phyloP scores from a whole-genome alignment of 495 filamentous ascomycete genomes.

The Penicillium flavigenum region DNA sequence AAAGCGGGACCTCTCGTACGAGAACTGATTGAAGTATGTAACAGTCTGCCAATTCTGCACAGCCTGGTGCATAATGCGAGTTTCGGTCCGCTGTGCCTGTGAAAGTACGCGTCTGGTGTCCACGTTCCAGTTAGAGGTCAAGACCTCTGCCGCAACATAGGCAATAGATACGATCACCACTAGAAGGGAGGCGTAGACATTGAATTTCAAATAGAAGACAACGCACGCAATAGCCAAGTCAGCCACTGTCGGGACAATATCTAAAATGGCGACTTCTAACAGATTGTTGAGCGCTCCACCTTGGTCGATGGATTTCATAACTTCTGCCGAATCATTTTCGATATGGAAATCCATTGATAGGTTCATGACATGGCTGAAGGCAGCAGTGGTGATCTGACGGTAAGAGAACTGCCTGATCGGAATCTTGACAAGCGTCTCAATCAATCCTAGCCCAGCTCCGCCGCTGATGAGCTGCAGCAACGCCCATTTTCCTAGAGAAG shows the following conservation, averaged over 20 bases:
- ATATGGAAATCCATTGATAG: constrained; percentile 18
- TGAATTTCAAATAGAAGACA: constrained; percentile 17
- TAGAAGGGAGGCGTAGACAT: constrained; percentile 10
- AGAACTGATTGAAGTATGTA: constrained; percentile 66
- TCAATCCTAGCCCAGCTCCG: constrained; percentile 13
- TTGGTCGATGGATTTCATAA: constrained; percentile 24
- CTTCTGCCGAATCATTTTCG: constrained; percentile 15
- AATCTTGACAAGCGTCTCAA: constrained; percentile 16
- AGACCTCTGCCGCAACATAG: constrained; percentile 14
- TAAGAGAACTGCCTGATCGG: constrained; percentile 24
- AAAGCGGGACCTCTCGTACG: constrained; percentile 61
- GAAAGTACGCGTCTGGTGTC: constrained; percentile 5
- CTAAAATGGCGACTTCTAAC: constrained; percentile 15
- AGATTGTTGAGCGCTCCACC: constrained; percentile 17
- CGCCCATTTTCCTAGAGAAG: constrained; percentile 52
- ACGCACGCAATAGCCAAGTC: constrained; percentile 14
- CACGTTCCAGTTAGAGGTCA: constrained; percentile 18
- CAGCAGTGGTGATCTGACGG: constrained; percentile 23
- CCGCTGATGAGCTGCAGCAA: constrained; percentile 22
- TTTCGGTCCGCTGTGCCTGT: constrained; percentile 13
- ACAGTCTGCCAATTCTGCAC: constrained; percentile 62
- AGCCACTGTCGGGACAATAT: constrained; percentile 9
- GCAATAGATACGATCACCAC: constrained; percentile 11
- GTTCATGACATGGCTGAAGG: constrained; percentile 26
- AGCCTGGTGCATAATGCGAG: constrained; percentile 20